Evolutionary conservation across 2,329 filamentous ascomycete species (phyloP).

Genomic region (Ambrosiella xylebori): DNA sequence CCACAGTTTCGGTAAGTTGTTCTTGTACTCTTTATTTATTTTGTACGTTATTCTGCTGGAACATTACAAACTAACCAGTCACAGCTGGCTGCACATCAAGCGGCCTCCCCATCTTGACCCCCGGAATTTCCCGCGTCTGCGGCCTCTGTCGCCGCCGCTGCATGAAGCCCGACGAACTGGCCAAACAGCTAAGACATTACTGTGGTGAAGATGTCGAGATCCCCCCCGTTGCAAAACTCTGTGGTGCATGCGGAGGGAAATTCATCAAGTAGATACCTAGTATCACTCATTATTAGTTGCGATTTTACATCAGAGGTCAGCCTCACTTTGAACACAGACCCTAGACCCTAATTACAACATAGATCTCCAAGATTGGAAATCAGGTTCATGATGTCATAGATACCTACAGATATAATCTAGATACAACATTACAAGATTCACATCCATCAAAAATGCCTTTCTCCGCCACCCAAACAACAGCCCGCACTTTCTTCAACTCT

Average conservation of each 20-base stretch:
- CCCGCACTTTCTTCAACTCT: constrained; percentile 64
- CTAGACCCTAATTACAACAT: background rate
- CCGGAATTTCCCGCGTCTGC: constrained; percentile 35
- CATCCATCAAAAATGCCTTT: background rate
- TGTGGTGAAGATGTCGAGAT: background rate
- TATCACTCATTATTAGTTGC: background rate
- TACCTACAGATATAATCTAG: background rate
- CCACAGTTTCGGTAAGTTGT: constrained; percentile 24
- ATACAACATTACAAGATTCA: background rate
- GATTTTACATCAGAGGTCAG: background rate
- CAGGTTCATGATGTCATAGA: background rate
- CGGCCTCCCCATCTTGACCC: constrained; percentile 35
- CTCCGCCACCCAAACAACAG: constrained; percentile 42
- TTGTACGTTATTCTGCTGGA: background rate
- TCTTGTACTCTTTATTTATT: background rate
- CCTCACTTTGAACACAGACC: background rate
- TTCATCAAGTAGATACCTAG: constrained; percentile 5
- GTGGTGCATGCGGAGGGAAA: constrained; percentile 9
- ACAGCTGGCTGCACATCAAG: constrained; percentile 34
- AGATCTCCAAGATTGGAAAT: background rate
- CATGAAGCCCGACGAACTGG: constrained; percentile 2
- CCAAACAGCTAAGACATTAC: background rate
- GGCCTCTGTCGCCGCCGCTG: constrained; percentile 29
- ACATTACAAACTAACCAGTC: constrained; percentile 15
- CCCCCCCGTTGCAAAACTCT: constrained; percentile 2